A percentile compares a stretch with the other conserved stretches of the same genome.
Evolutionary conservation across 129 eudicot genomes (phyloP).

Genomic region (Calendula officinalis): DNA sequence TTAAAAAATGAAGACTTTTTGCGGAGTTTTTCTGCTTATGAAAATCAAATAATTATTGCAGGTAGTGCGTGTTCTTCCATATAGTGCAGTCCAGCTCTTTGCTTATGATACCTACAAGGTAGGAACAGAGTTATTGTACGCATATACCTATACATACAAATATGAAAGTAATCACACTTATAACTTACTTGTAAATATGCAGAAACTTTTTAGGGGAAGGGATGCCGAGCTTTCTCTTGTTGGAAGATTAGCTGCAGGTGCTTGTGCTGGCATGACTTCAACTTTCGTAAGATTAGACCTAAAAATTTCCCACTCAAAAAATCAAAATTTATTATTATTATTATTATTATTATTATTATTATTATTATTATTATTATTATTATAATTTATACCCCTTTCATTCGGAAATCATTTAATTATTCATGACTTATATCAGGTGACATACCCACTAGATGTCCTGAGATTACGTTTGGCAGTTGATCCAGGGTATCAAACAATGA

Average conservation of each 20-base stretch:
- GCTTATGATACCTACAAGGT: slow-evolving; percentile 95
- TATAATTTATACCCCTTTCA: neutral
- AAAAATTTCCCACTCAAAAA: neutral
- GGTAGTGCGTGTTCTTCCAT: slow-evolving; percentile 91
- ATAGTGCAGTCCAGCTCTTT: slow-evolving; percentile 86
- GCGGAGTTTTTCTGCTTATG: neutral
- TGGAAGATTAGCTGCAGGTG: slow-evolving; percentile 94
- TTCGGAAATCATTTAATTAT: neutral
- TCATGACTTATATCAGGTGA: slow-evolving; percentile 47
- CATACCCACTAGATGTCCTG: slow-evolving; percentile 86
- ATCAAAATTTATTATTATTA: too few relatives aligned
- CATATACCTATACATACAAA: slow-evolving; percentile 1
- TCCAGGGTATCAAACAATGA: slow-evolving; percentile 80
- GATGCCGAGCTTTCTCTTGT: slow-evolving; percentile 77
- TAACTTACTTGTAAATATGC: slow-evolving; percentile 11
- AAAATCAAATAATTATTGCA: slow-evolving; percentile 24
- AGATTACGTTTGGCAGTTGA: slow-evolving; percentile 95
- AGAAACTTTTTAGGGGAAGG: slow-evolving; percentile 68
- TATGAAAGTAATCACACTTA: neutral
- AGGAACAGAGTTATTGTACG: slow-evolving; percentile 8
- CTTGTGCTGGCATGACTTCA: slow-evolving; percentile 98
- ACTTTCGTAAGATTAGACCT: slow-evolving; percentile 52
- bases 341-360: too few relatives aligned
- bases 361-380: neutral
- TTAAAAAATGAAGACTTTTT: too few relatives aligned